A percentile compares a stretch with the other conserved stretches of the same genome.
phyloP scores from a whole-genome alignment of 2,329 filamentous ascomycete species.

The Colletotrichum plurivorum region DNA sequence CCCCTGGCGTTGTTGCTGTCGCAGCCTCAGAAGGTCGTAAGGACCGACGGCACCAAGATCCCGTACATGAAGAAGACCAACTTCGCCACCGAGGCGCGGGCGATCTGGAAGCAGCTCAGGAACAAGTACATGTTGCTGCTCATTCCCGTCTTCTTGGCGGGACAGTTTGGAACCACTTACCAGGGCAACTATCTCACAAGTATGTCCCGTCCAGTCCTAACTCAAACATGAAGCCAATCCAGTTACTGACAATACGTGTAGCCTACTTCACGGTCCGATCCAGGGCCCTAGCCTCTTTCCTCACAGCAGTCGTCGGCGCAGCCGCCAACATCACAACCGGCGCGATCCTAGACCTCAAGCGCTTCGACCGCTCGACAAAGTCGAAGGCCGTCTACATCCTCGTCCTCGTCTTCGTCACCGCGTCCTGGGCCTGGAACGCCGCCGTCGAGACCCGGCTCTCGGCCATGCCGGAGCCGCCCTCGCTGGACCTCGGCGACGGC shows the following conservation, averaged over 20 bases:
- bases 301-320: conserved; percentile 31
- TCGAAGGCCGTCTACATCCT: conserved; percentile 32
- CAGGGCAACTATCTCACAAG: conserved; percentile 35
- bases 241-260: background rate
- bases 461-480: conserved; percentile 18
- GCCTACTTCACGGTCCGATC: conserved; percentile 37
- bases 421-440: conserved; percentile 33
- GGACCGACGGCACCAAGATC: conserved; percentile 57
- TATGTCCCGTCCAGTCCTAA: background rate
- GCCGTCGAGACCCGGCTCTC: conserved; percentile 32
- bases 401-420: conserved; percentile 24
- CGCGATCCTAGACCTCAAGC: conserved; percentile 22
- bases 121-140: conserved; percentile 37
- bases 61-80: conserved; percentile 40
- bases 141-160: conserved; percentile 29
- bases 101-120: conserved; percentile 32
- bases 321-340: conserved; percentile 28
- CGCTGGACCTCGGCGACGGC: conserved; percentile 30
- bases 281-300: conserved; percentile 26
- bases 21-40: conserved; percentile 59
- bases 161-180: conserved; percentile 35
- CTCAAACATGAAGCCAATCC: accelerated
- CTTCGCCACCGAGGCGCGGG: conserved; percentile 28
- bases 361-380: conserved; percentile 19
- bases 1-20: conserved; percentile 59